Percentiles rank a stretch among this genome's conserved stretches.
Conservation (phyloP, 257 asterid species). For the Echites panduratus region DNA sequence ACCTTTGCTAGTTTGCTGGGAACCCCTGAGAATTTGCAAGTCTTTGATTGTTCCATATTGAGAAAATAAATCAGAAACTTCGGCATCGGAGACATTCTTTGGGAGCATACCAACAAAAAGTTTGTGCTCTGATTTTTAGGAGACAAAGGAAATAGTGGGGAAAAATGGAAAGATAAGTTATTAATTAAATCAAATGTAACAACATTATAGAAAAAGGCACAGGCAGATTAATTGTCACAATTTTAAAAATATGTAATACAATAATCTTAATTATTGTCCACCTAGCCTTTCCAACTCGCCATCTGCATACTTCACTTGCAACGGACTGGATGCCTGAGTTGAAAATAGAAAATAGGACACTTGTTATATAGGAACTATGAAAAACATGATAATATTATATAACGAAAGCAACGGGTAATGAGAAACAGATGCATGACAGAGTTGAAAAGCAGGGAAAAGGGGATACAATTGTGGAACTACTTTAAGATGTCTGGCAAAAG, state of each 20-base stretch:
- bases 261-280: constrained; percentile 22
- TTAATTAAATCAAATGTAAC: not conserved
- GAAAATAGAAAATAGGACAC: constrained; percentile 29
- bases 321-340: constrained; percentile 89
- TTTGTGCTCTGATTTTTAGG: constrained; percentile 68
- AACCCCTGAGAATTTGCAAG: constrained; percentile 85
- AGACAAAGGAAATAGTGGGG: constrained; percentile 13
- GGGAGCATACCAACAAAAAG: constrained; percentile 98
- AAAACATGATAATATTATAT: not conserved
- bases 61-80: constrained; percentile 76
- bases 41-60: constrained; percentile 78
- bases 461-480: not conserved
- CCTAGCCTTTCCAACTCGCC: constrained; percentile 99
- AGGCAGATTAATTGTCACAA: constrained; percentile 6
- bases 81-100: constrained; percentile 76
- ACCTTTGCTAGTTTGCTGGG: constrained; percentile 96
- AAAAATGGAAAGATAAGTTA: constrained; percentile 6
- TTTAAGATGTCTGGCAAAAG: not conserved
- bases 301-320: constrained; percentile 99
- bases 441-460: not conserved
- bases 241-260: not conserved
- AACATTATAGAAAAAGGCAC: constrained; percentile 8
- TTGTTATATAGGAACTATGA: constrained; percentile 28
- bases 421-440: not conserved
- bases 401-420: constrained; percentile 10